Evolutionary conservation across 192 early-diverging fungal species (phyloP).

Genomic region (Coemansia umbellata): DNA sequence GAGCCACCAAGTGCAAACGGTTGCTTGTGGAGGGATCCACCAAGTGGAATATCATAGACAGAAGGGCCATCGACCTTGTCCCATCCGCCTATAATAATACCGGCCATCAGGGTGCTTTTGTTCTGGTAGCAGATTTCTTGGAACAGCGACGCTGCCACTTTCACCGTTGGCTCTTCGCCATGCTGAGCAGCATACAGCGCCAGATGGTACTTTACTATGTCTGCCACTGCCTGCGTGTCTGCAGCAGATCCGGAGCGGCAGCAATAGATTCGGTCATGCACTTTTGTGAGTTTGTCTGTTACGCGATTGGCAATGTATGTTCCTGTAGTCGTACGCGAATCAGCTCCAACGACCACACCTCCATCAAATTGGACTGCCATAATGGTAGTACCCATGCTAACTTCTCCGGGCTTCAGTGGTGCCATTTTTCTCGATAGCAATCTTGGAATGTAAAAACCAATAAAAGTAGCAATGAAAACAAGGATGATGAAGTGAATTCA

Average conservation of each 20-base stretch:
- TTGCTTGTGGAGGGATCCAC: slow-evolving; percentile 86
- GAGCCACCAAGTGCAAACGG: slow-evolving; percentile 94
- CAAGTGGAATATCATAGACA: slow-evolving; percentile 88
- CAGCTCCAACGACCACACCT: slow-evolving; percentile 95
- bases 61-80: slow-evolving; percentile 85
- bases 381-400: slow-evolving; percentile 94
- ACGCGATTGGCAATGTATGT: slow-evolving; percentile 96
- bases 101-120: slow-evolving; percentile 82
- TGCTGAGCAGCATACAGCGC: slow-evolving; percentile 90
- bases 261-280: slow-evolving; percentile 95
- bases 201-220: slow-evolving; percentile 95
- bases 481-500: too few relatives aligned
- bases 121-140: slow-evolving; percentile 93
- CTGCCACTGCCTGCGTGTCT: slow-evolving; percentile 97
- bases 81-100: slow-evolving; percentile 98
- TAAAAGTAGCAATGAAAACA: too few relatives aligned
- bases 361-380: slow-evolving; percentile 89
- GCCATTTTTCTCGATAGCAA: slow-evolving; percentile 13
- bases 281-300: slow-evolving; percentile 94
- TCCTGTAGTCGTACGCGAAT: slow-evolving; percentile 94
- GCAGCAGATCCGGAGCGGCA: slow-evolving; percentile 97
- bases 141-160: slow-evolving; percentile 86
- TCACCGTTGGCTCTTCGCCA: slow-evolving; percentile 77
- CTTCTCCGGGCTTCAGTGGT: slow-evolving; percentile 88
- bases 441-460: too few relatives aligned